Evolutionary conservation across 2,329 filamentous ascomycete species (phyloP).

Genomic region (Mariannaea elegans): DNA sequence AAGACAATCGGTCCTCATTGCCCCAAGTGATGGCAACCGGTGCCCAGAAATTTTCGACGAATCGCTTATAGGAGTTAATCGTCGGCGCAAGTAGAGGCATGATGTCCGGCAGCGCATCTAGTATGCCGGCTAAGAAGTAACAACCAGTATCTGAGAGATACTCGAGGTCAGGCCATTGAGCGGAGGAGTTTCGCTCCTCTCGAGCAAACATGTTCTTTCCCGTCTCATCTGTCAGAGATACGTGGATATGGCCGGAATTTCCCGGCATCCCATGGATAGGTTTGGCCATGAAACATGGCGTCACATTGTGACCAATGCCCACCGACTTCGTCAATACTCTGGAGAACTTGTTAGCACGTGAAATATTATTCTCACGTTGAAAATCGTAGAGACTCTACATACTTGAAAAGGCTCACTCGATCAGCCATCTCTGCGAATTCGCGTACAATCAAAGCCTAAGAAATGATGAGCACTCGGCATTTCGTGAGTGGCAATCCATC

Average conservation of each 20-base stretch:
- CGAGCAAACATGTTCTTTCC: conserved; percentile 76
- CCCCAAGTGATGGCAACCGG: conserved; percentile 82
- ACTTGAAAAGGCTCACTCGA: conserved; percentile 90
- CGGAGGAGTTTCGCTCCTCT: conserved; percentile 57
- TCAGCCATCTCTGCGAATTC: conserved; percentile 90
- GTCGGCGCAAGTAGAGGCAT: conserved; percentile 80
- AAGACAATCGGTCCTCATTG: conserved; percentile 76
- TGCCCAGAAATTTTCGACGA: conserved; percentile 84
- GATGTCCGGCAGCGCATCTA: conserved; percentile 75
- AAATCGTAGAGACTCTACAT: no score
- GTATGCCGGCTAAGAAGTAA: conserved; percentile 76
- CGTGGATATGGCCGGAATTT: conserved; percentile 22
- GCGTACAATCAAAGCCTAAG: conserved; percentile 76
- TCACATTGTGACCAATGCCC: conserved; percentile 16
- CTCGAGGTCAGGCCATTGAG: conserved; percentile 68
- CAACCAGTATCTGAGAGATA: conserved; percentile 74
- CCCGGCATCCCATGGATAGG: conserved; percentile 20
- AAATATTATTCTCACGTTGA: neutral
- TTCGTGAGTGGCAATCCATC: no score
- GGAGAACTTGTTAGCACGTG: conserved; percentile 38
- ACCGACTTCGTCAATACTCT: conserved; percentile 14
- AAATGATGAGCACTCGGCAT: neutral
- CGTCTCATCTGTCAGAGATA: conserved; percentile 6
- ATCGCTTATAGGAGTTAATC: conserved; percentile 79
- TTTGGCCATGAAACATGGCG: conserved; percentile 24